phyloP scores from a whole-genome alignment of 228 moss, liverwort and hornwort species.

The Sphagnum magellanicum region DNA sequence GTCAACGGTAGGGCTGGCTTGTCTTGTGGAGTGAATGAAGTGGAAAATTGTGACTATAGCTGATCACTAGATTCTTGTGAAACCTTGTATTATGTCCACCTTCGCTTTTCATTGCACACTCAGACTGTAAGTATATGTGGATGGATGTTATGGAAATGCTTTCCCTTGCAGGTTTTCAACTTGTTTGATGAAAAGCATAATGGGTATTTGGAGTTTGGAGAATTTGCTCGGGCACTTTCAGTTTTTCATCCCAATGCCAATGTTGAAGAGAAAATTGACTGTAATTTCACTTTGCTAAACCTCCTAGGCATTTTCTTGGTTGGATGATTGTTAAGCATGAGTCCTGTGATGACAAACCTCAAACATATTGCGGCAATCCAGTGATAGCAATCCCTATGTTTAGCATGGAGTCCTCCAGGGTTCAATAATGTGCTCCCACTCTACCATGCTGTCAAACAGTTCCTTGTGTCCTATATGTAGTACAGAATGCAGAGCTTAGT shows the following conservation, averaged over 20 bases:
- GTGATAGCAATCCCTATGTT: background rate
- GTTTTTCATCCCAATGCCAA: conserved; percentile 91
- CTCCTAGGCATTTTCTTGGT: background rate
- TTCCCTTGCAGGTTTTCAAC: conserved; percentile 62
- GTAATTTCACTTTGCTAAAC: conserved; percentile 5
- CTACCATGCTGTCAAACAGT: background rate
- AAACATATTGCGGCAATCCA: background rate
- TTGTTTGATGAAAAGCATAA: conserved; percentile 87
- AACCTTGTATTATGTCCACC: too few relatives aligned
- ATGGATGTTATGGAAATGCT: too few relatives aligned
- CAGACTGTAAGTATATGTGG: too few relatives aligned
- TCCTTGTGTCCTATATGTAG: background rate
- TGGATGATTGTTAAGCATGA: background rate
- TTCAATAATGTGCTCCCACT: background rate
- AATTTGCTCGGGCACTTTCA: conserved; percentile 90
- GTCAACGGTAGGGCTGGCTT: background rate
- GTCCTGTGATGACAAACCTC: background rate
- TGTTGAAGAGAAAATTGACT: conserved; percentile 86
- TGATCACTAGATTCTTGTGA: too few relatives aligned
- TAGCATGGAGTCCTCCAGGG: background rate
- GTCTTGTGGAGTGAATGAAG: too few relatives aligned
- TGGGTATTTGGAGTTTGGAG: conserved; percentile 83
- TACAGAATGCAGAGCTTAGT: too few relatives aligned
- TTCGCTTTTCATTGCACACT: too few relatives aligned
- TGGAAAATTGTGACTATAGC: too few relatives aligned